Conservation (phyloP, 2,329 filamentous ascomycete genomes). For the Daldinia sp. region DNA sequence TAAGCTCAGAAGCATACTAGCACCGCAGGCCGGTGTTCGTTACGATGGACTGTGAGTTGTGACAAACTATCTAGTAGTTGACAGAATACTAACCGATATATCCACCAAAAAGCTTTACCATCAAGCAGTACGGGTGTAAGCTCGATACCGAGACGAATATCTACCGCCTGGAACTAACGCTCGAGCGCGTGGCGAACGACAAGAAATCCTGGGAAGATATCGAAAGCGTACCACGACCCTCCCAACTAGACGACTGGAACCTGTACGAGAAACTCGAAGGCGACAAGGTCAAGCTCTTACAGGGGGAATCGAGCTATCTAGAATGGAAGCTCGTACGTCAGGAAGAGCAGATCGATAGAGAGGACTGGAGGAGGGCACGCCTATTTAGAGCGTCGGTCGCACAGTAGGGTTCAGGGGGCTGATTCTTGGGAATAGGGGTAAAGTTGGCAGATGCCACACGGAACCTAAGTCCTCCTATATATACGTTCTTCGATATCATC, state of each 20-base stretch:
- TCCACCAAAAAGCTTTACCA: constrained; percentile 54
- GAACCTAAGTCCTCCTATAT: neutral
- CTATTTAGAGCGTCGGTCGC: constrained; percentile 36
- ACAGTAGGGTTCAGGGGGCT: neutral
- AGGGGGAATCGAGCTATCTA: constrained; percentile 52
- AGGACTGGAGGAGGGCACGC: constrained; percentile 38
- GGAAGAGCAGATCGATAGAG: constrained; percentile 41
- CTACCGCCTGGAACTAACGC: constrained; percentile 55
- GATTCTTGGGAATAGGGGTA: neutral
- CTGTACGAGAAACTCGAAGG: constrained; percentile 58
- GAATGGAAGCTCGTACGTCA: constrained; percentile 51
- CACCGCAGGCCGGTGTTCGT: constrained; percentile 61
- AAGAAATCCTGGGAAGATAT: constrained; percentile 55
- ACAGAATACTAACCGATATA: constrained; percentile 4
- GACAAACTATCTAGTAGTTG: neutral
- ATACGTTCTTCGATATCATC: neutral
- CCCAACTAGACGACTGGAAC: constrained; percentile 65
- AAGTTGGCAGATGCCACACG: neutral
- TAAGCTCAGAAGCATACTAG: constrained; percentile 58
- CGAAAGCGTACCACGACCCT: constrained; percentile 58
- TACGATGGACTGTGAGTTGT: constrained; percentile 66
- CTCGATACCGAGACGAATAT: constrained; percentile 51
- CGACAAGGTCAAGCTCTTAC: constrained; percentile 51
- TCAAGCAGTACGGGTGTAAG: constrained; percentile 58
- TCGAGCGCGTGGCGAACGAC: constrained; percentile 57